Conservation (phyloP, 140 eudicot genomes). For the Oenanthe javanica region DNA sequence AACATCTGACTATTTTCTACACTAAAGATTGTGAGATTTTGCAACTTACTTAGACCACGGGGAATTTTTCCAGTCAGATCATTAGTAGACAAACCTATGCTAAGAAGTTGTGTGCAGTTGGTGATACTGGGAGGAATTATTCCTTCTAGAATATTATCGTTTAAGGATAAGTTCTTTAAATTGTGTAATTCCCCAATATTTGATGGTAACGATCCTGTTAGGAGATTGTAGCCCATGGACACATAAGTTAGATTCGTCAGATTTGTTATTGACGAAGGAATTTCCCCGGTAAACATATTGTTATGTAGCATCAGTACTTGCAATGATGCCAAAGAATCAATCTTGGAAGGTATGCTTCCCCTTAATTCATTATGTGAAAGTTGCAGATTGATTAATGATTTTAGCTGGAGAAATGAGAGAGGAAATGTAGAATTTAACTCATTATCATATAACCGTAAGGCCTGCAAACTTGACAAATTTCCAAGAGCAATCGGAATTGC, state of each 20-base stretch:
- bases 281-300: constrained; percentile 46
- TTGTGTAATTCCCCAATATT: constrained; percentile 58
- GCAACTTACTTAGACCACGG: constrained; percentile 36
- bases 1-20: constrained; percentile 27
- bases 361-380: constrained; percentile 41
- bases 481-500: constrained; percentile 60
- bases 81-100: constrained; percentile 29
- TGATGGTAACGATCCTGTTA: constrained; percentile 58
- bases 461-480: constrained; percentile 33
- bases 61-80: constrained; percentile 48
- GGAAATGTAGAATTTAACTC: constrained; percentile 58
- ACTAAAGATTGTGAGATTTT: constrained; percentile 40
- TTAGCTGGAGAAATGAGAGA: constrained; percentile 32
- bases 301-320: constrained; percentile 44
- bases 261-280: constrained; percentile 52
- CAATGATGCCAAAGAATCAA: constrained; percentile 37
- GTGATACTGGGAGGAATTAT: constrained; percentile 46
- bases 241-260: constrained; percentile 42
- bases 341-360: constrained; percentile 44
- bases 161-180: constrained; percentile 38
- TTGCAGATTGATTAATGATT: constrained; percentile 39
- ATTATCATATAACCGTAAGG: constrained; percentile 36
- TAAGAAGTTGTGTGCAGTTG: constrained; percentile 57
- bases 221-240: constrained; percentile 40
- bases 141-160: constrained; percentile 49